phyloP scores from a whole-genome alignment of 176 grass and related monocot genomes.

The Aegilops tauschii region DNA sequence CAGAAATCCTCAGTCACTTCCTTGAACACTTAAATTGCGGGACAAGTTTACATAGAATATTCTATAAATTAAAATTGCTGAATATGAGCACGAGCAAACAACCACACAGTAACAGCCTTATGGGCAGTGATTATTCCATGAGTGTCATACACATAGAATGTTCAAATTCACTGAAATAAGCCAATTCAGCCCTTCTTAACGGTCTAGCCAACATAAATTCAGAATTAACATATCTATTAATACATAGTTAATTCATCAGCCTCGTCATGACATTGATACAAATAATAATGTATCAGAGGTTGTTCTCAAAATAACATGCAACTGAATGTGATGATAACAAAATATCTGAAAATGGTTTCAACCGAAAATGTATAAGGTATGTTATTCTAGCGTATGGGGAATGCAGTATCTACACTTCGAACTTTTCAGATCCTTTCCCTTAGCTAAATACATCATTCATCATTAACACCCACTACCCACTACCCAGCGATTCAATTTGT shows the following conservation, averaged over 20 bases:
- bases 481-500: not conserved
- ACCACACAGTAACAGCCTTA: not conserved
- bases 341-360: not conserved
- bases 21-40: not conserved
- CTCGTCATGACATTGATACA: not conserved
- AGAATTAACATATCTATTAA: not conserved
- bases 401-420: not conserved
- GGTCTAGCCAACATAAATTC: not conserved
- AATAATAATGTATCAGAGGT: slow-evolving; percentile 9
- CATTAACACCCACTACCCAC: not conserved
- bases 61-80: not conserved
- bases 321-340: not conserved
- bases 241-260: slow-evolving; percentile 9
- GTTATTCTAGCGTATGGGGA: not conserved
- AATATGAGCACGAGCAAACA: not conserved
- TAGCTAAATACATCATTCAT: not conserved
- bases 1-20: not conserved
- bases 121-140: not conserved
- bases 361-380: not conserved
- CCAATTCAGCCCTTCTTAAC: not conserved
- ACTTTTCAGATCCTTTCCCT: not conserved
- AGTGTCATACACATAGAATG: not conserved
- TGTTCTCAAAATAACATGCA: not conserved
- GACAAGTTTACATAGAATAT: not conserved
- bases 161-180: not conserved